Evolutionary conservation across 495 filamentous ascomycete species (phyloP).

Genomic region (Elaphomyces granulatus): DNA sequence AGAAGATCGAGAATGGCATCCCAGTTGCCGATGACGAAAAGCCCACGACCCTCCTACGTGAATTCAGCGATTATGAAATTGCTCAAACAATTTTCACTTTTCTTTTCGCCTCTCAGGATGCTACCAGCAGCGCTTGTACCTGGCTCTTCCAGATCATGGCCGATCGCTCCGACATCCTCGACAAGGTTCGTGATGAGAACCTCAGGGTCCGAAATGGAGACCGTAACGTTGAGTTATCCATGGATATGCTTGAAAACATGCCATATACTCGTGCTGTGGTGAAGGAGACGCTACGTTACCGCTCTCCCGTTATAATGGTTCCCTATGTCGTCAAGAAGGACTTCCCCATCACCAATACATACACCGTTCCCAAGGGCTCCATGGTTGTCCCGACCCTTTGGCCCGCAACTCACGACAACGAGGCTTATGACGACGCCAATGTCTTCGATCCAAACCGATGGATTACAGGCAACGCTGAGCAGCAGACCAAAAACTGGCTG

Average conservation of each 20-base stretch:
- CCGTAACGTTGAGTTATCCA: slow-evolving; percentile 47
- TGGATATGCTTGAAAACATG: slow-evolving; percentile 80
- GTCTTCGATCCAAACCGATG: slow-evolving; percentile 80
- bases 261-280: slow-evolving; percentile 86
- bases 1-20: slow-evolving; percentile 54
- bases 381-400: slow-evolving; percentile 92
- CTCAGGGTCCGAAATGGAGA: slow-evolving; percentile 64
- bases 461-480: slow-evolving; percentile 79
- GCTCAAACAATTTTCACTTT: slow-evolving; percentile 93
- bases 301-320: slow-evolving; percentile 95
- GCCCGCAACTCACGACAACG: slow-evolving; percentile 82
- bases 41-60: slow-evolving; percentile 64
- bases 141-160: slow-evolving; percentile 95
- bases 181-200: slow-evolving; percentile 88
- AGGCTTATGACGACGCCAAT: slow-evolving; percentile 83
- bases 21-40: slow-evolving; percentile 57
- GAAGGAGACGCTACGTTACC: slow-evolving; percentile 86
- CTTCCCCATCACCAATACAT: slow-evolving; percentile 80
- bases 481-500: slow-evolving; percentile 90
- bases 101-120: slow-evolving; percentile 95
- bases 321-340: slow-evolving; percentile 90
- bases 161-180: slow-evolving; percentile 80
- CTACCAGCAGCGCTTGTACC: slow-evolving; percentile 80
- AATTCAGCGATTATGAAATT: slow-evolving; percentile 87
- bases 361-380: slow-evolving; percentile 82